Evolutionary conservation across 441 rosid genomes (phyloP), one percentile per base, ranked within the genome.

Genomic region (Raphanus hybrid): DNA sequence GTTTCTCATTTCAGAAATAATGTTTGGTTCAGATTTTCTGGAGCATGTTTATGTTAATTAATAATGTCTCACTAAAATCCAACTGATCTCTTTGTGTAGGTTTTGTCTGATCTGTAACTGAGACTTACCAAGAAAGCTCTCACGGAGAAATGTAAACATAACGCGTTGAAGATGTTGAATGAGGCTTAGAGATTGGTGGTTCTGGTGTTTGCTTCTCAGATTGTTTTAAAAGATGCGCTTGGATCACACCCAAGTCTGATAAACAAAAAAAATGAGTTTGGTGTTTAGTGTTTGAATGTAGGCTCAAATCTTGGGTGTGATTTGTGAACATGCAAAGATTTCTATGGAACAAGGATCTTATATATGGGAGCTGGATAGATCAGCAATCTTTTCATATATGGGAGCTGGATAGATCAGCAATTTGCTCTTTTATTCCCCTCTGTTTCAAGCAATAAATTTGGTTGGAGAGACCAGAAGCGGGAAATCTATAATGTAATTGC

Each of bases 31-130:
- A 8, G 12, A 39, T 39, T 39, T 39, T 7, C 41, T 37, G 10
- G 9, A 37, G 41, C 41, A 37, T 34, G 41, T 39, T 39, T 2
- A 39, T 39, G 45, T 16, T 16, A 39, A 39, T 16, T 16, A 39
- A 39, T 39, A 11, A 39, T 9, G 45, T 39, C 45, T 39, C 45
- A 39, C 45, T 11, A 9, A 39, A 39, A 39, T 39, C 45, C 45
- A 15, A 50, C 20, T 8, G 12, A 29, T 14, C 3, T 23, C 14
- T 54, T 39, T 34, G 12, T 37, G 27, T 84, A 92, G 97, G 94
- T 93, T 20, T 75, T 93, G 86, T 78, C 76, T 16, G 97, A 93
- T 80, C 84, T 93, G 43, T 39, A 1, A 35, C 6, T 35, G 39
- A 35, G 43, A 39, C 43, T 39, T 39, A 39, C 10, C 43, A 39